Conservation (phyloP, 495 filamentous ascomycete genomes). For the Aspergillus affinis region DNA sequence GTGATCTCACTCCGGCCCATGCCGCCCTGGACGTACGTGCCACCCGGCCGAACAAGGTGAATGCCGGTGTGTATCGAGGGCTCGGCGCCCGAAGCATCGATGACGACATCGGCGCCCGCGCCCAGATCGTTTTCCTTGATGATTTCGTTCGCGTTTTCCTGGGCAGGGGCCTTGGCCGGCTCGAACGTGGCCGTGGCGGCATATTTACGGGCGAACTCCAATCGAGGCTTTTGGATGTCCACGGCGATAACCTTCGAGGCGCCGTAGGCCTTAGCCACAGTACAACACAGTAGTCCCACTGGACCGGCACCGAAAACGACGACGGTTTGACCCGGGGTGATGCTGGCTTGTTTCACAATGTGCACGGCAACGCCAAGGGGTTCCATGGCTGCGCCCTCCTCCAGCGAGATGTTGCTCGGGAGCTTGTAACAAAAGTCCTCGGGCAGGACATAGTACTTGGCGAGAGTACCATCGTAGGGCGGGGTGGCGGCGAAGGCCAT, state of each 20-base stretch:
- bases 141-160: constrained; percentile 43
- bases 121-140: constrained; percentile 44
- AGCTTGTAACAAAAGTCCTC: constrained; percentile 59
- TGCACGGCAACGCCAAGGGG: constrained; percentile 57
- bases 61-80: constrained; percentile 54
- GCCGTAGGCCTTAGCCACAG: constrained; percentile 53
- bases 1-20: constrained; percentile 57
- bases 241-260: constrained; percentile 53
- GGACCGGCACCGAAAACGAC: constrained; percentile 57
- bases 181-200: constrained; percentile 44
- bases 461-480: constrained; percentile 54
- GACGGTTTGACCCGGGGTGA: constrained; percentile 49
- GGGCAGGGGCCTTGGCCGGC: constrained; percentile 34
- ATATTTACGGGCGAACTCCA: constrained; percentile 54
- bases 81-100: constrained; percentile 59
- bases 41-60: constrained; percentile 50
- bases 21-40: constrained; percentile 61
- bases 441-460: constrained; percentile 54
- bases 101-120: constrained; percentile 53
- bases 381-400: constrained; percentile 56
- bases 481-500: constrained; percentile 56
- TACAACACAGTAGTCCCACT: constrained; percentile 54
- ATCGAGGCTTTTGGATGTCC: constrained; percentile 51
- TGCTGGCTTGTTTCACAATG: constrained; percentile 46
- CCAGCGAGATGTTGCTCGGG: constrained; percentile 42